Base-by-base conservation (phyloP, 2,329 filamentous ascomycete species). In the Alternaria rosae region DNA sequence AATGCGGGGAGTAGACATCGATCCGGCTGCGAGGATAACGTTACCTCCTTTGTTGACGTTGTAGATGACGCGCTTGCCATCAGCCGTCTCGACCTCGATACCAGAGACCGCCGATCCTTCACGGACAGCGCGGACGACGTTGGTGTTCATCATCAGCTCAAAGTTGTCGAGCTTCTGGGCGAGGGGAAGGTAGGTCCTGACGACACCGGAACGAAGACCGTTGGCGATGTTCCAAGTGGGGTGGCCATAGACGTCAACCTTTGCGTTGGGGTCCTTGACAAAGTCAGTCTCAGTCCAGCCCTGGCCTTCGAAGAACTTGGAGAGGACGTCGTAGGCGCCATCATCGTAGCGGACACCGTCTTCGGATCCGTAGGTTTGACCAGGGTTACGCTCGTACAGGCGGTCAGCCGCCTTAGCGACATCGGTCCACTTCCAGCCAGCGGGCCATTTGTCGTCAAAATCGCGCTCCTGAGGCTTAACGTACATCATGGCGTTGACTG, bases 381-480 rank as follows among this genome's bases (percentile, higher is more conserved):
- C 90, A 0, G 90, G 90, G 63, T 92, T 92, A n/a, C 89, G 85
- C 30, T 83, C 80, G 73, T 91, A 93, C n/a, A 91, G 85, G 42
- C 87, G 85, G n/a, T 85, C 79, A 9, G 88, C 87, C 6, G 90
- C 86, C 25, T 80, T 74, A 52, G 80, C 77, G 73, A 92, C 85
- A 69, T 92, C 89, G 12, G 80, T 73, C 45, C 86, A 84, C 76
- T 90, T 88, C 91, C 91, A 93, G 47, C 90, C 90, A 3, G 80
- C 66, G 2, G 91, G 91, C 82, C 91, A 93, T 75, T 91, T 90
- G 73, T 87, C 85, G 72, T 92, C 87, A 80, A 90, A 93, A 74
- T 93, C 91, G 7, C 67, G 62, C 21, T 74, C 68, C 21, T 76
- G 72, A 15, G 77, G 77, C 54, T 61, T 73, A 53, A 79, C 76